These are phyloP conservation scores for Aspergillus terreus DNA, from an alignment of 2,329 filamentous ascomycete genomes.

Conservation along the genomic window DNA sequence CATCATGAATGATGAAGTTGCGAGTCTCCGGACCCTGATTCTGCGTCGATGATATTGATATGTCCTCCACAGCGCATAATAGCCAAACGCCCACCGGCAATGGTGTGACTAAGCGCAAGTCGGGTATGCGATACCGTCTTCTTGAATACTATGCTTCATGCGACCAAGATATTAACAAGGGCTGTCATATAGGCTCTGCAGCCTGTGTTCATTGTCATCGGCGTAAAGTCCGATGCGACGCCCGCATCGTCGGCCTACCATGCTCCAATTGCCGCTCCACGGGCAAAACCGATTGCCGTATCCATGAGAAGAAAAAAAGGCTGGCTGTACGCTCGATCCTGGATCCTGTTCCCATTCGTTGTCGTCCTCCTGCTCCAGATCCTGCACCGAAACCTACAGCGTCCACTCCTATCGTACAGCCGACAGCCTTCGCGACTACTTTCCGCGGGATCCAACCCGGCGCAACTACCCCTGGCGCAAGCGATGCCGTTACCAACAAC, in stretches of 20 bases:
- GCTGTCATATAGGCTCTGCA: conserved; percentile 28
- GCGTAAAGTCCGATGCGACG: conserved; percentile 51
- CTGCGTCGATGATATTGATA: conserved; percentile 26
- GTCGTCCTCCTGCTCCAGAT: conserved; percentile 33
- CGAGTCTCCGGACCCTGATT: conserved; percentile 14
- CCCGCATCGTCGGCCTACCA: conserved; percentile 44
- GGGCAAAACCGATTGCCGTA: conserved; percentile 41
- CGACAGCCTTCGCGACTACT: conserved; percentile 25
- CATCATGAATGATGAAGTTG: conserved; percentile 8
- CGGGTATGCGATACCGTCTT: conserved; percentile 24
- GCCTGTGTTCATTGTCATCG: conserved; percentile 50
- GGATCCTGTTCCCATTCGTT: conserved; percentile 46
- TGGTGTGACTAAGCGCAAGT: conserved; percentile 38
- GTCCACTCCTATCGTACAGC: conserved; percentile 15
- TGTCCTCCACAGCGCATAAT: conserved; percentile 36
- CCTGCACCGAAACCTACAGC: conserved; percentile 18
- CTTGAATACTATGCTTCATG: background rate
- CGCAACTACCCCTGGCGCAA: conserved; percentile 14
- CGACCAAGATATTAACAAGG: background rate
- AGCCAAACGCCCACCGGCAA: conserved; percentile 28
- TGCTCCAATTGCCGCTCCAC: conserved; percentile 49
- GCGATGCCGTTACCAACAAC: conserved; percentile 7
- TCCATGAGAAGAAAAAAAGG: conserved; percentile 51
- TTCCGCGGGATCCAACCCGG: conserved; percentile 21
- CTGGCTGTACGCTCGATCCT: conserved; percentile 39